phyloP scores from a whole-genome alignment of 192 early-diverging fungal genomes.

The Pilobolus umbonatus region DNA sequence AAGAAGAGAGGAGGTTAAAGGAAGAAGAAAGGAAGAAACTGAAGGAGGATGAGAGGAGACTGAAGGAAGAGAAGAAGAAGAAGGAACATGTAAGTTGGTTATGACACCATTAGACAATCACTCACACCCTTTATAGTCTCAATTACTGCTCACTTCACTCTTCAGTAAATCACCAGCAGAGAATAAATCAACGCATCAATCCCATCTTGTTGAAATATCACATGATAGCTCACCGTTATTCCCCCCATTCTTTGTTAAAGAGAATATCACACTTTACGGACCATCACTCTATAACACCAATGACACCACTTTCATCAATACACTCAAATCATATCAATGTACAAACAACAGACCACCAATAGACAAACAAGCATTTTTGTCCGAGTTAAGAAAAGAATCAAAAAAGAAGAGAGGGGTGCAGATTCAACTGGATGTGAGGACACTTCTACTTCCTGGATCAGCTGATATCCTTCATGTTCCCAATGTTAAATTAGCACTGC shows the following conservation, averaged over 20 bases:
- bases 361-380: background rate
- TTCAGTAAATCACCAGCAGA: slow-evolving; percentile 23
- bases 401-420: slow-evolving; percentile 6
- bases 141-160: slow-evolving; percentile 26
- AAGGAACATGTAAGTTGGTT: slow-evolving; percentile 11
- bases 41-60: slow-evolving; percentile 30
- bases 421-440: slow-evolving; percentile 27
- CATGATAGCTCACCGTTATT: slow-evolving; percentile 40
- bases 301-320: background rate
- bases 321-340: too few species aligned
- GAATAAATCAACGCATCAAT: background rate
- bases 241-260: slow-evolving; percentile 57
- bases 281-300: slow-evolving; percentile 33
- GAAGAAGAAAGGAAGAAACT: slow-evolving; percentile 36
- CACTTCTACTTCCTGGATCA: slow-evolving; percentile 25
- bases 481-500: slow-evolving; percentile 28
- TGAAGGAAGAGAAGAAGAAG: slow-evolving; percentile 38
- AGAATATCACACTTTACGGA: slow-evolving; percentile 38
- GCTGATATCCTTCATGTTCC: slow-evolving; percentile 28
- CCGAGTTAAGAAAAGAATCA: background rate
- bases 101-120: too few species aligned
- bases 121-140: slow-evolving; percentile 9
- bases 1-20: slow-evolving; percentile 28
- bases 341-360: slow-evolving; percentile 7
- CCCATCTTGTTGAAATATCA: background rate